Evolutionary conservation across 805 yeast genomes (phyloP).

Genomic region (Starmera pachycereana): DNA sequence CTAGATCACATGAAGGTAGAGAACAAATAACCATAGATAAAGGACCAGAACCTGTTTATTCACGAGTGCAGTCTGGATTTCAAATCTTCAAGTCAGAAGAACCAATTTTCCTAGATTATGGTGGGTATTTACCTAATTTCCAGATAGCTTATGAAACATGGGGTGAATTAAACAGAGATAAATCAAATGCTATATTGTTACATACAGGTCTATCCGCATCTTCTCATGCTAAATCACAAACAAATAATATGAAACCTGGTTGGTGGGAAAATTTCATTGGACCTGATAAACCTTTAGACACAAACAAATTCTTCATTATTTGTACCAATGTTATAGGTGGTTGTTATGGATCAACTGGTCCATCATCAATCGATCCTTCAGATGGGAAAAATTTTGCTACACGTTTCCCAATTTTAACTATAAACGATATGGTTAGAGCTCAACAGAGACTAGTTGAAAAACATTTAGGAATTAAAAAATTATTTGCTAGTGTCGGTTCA

Average conservation of each 20-base stretch:
- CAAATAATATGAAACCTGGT: slow-evolving; percentile 58
- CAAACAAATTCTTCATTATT: slow-evolving; percentile 68
- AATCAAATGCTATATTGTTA: slow-evolving; percentile 63
- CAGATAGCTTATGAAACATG: slow-evolving; percentile 90
- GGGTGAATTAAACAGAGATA: slow-evolving; percentile 60
- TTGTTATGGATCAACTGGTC: slow-evolving; percentile 93
- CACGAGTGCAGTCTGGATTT: slow-evolving; percentile 60
- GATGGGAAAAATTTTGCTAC: slow-evolving; percentile 67
- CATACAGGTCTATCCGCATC: slow-evolving; percentile 93
- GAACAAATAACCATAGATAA: slow-evolving; percentile 16
- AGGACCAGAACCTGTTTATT: slow-evolving; percentile 83
- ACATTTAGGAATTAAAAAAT: slow-evolving; percentile 49
- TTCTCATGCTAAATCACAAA: slow-evolving; percentile 83
- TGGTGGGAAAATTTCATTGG: slow-evolving; percentile 98
- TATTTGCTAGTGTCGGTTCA: slow-evolving; percentile 79
- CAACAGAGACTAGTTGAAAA: slow-evolving; percentile 61
- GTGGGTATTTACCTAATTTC: slow-evolving; percentile 64
- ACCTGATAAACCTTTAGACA: slow-evolving; percentile 66
- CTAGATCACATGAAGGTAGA: slow-evolving; percentile 2
- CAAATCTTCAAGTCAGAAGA: slow-evolving; percentile 40
- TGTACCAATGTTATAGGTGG: slow-evolving; percentile 94
- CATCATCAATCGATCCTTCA: slow-evolving; percentile 69
- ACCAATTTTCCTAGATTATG: slow-evolving; percentile 71
- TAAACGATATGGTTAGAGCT: slow-evolving; percentile 87
- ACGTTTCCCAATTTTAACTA: slow-evolving; percentile 74